Percentiles rank a stretch among this genome's conserved stretches.
Evolutionary conservation across 2,329 filamentous ascomycete species (phyloP).

Genomic region (Penicillium sp.): DNA sequence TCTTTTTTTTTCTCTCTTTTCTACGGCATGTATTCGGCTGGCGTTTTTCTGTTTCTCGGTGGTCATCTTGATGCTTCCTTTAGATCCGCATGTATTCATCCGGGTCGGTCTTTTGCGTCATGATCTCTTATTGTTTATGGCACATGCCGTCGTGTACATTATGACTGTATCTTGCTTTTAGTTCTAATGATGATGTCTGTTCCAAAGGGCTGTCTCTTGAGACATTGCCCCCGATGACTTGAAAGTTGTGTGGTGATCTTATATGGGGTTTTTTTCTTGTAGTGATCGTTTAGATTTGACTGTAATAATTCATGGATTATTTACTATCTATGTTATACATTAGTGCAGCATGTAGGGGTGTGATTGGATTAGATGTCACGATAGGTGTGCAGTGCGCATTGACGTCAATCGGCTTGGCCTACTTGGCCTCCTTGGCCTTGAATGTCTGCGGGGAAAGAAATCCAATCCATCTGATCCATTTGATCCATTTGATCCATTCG

Average conservation of each 20-base stretch:
- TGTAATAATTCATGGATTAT: no score
- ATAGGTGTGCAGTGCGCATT: neutral
- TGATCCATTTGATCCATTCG: no score
- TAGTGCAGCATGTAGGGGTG: neutral
- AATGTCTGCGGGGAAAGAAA: conserved; percentile 6
- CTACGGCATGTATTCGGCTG: conserved; percentile 27
- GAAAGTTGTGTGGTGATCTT: neutral
- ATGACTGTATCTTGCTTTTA: conserved; percentile 21
- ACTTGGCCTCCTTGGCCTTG: neutral
- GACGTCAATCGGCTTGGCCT: conserved; percentile 3
- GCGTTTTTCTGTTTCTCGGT: conserved; percentile 24
- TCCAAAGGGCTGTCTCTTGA: conserved; percentile 10
- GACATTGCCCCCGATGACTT: conserved; percentile 10
- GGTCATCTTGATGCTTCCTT: conserved; percentile 9
- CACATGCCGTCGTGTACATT: conserved; percentile 24
- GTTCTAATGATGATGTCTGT: conserved; percentile 28
- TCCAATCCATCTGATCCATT: no score
- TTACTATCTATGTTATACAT: neutral
- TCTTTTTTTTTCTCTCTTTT: neutral
- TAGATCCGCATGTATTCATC: conserved; percentile 10
- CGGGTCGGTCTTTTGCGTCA: conserved; percentile 9
- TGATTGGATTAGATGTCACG: neutral
- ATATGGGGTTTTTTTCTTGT: neutral
- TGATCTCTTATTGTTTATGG: conserved; percentile 13
- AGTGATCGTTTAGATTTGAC: neutral